Base-by-base conservation (phyloP, 169 alveolate species). In the Besnoitia besnoiti region DNA sequence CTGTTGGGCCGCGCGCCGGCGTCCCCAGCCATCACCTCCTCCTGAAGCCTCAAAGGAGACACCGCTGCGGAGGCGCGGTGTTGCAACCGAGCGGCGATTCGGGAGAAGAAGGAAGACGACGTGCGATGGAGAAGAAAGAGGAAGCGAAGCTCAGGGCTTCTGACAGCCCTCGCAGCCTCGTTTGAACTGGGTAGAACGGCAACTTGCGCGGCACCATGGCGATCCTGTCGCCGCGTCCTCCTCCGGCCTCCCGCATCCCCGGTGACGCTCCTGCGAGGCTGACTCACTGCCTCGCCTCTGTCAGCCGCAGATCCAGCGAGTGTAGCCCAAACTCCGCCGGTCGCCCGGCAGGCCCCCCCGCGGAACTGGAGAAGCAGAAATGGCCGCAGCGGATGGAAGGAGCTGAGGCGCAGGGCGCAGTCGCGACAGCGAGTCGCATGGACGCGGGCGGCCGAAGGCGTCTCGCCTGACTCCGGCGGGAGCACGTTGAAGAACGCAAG, bases 291-390 rank as follows among this genome's bases (percentile, higher is more conserved):
- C 24, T 16, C 24, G 67, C 27, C 55, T 8, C 55, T 19, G 12
- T 55, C 67, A 1, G n/a, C 67, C 67, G 7, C 30, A n/a, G 67
- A 55, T 1, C 12, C 67, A 16, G n/a, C 67, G n/a, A 55, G 82
- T 8, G 39, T 73, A 1, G 46, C 82, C 8, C 16, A 42, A 30
- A 37, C 82, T 30, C 82, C 82, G n/a, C 40, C 16, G 44, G 82
- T 73, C 46, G 46, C 82, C 44, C 82, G 82, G 8, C 46, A 19
- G 16, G 39, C 47, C 33, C 79, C 79, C 33, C 59, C 87, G 59
- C 59, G 87, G 87, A 77, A 77, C 87, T 77, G 87, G 19, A 39
- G 59, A 21, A 77, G 59, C 49, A 77, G 49, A 24, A 40, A 3
- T 14, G 87, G 87, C 55, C 50, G 55, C 49, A 77, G 87, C 35